phyloP scores from a whole-genome alignment of 2,329 filamentous ascomycete genomes.

The Diaporthe sp. region DNA sequence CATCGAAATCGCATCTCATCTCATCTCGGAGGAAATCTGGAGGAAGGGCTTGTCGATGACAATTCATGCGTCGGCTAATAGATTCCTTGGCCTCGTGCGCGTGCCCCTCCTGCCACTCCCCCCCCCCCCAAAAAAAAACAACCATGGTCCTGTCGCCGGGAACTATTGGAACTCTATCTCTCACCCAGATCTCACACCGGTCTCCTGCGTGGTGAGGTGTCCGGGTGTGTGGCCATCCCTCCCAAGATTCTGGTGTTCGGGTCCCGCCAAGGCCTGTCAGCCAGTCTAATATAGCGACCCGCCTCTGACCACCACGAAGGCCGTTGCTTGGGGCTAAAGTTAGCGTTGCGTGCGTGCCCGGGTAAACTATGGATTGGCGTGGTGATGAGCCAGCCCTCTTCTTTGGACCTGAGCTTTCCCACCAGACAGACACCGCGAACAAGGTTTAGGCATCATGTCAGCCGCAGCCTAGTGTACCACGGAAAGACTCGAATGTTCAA shows the following conservation, averaged over 20 bases:
- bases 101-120: no score
- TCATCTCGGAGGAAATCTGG: slow-evolving; percentile 14
- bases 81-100: background rate
- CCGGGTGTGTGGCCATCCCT: background rate
- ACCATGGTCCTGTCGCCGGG: background rate
- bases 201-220: slow-evolving; percentile 9
- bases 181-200: slow-evolving; percentile 19
- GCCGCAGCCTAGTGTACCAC: slow-evolving; percentile 11
- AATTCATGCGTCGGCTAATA: slow-evolving; percentile 12
- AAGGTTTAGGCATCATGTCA: slow-evolving; percentile 16
- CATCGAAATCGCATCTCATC: slow-evolving; percentile 30
- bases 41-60: slow-evolving; percentile 19
- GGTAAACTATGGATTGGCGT: slow-evolving; percentile 5
- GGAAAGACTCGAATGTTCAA: background rate
- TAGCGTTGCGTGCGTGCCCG: slow-evolving; percentile 11
- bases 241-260: slow-evolving; percentile 4
- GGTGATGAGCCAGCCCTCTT: slow-evolving; percentile 1
- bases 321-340: background rate
- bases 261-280: slow-evolving; percentile 18
- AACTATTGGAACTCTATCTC: slow-evolving; percentile 25
- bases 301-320: slow-evolving; percentile 4
- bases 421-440: background rate
- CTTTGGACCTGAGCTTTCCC: background rate
- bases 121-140: no score
- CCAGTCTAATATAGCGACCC: slow-evolving; percentile 19